Evolutionary conservation across 257 asterid species (phyloP).

Genomic region (Fraxinus quadrangulata): DNA sequence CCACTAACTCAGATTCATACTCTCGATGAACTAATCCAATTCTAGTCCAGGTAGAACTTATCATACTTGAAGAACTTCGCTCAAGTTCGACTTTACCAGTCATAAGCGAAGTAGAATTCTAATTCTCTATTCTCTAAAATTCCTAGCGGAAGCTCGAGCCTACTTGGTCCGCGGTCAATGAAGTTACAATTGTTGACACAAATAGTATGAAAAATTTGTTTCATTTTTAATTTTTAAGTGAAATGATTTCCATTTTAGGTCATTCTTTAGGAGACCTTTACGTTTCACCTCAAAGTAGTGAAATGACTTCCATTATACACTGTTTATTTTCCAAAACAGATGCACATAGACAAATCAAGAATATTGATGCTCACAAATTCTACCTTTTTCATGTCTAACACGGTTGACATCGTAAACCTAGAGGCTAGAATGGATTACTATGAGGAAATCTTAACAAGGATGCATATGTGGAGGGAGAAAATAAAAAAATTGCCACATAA

Average conservation of each 20-base stretch:
- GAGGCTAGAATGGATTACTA: neutral
- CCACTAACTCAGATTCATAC: neutral
- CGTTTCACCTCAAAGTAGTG: neutral
- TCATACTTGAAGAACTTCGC: neutral
- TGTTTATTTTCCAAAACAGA: neutral
- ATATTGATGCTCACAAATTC: neutral
- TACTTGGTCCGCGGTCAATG: too few species aligned
- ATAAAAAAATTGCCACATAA: neutral
- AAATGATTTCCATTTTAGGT: neutral
- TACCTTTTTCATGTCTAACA: neutral
- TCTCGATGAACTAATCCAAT: neutral
- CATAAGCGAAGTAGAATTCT: neutral
- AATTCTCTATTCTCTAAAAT: too few species aligned
- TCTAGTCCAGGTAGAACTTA: neutral
- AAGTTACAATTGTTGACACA: too few species aligned
- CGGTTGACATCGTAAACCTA: neutral
- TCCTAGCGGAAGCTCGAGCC: too few species aligned
- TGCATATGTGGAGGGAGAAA: slow-evolving; percentile 32
- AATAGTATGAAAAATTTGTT: too few species aligned
- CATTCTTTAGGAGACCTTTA: neutral
- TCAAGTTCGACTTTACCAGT: neutral
- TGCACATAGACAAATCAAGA: neutral
- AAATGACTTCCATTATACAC: neutral
- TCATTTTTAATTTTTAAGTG: neutral
- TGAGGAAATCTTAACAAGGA: neutral